Evolutionary conservation across 164 flowering plant genomes (phyloP), one percentile per base, ranked within the genome.

Genomic region (Sextonia rubra): DNA sequence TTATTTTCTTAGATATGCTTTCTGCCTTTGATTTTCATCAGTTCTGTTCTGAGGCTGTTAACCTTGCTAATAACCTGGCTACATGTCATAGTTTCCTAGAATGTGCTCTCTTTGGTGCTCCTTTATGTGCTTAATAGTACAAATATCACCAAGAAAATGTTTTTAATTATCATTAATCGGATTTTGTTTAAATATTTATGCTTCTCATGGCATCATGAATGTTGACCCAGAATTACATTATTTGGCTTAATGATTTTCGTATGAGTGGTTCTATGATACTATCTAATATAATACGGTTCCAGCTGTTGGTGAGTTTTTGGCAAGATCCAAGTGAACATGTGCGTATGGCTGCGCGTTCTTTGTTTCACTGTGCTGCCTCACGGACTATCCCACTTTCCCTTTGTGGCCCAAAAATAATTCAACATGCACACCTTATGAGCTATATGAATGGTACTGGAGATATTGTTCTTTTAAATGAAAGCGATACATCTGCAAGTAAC

Each of bases 321-420:
- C 98, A 93, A 86, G 89, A 90, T 80, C 85, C 88, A 86, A 87
- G 89, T 82, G 97, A 91, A 73, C 98, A 93, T 79, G 92, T 96
- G 60, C 90, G 96, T 22, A 90, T 96, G 97, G 97, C 99, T 80
- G 97, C 99, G 66, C 96, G 99, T 61, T 86, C 99, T 71, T 78
- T 96, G 73, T 96, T 96, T 79, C 99, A 96, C 72, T 96, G 98
- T 86, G 95, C 98, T 82, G 97, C 98, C 74, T 87, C 97, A 70
- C 86, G 97, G 69, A 93, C 97, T 61, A 90, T 93, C 76, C 99
- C 99, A n/a, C 80, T 66, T 62, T 90, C 94, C 37, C 78, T 96
- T 5, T 11, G 85, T 77, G 70, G 80, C 75, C 71, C 71, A 73
- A 88, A 86, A 76, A 73, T 81, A 70, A 73, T 66, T 70, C 82